phyloP scores from a whole-genome alignment of 1,139 yeast species.

The Komagataea norvegica region DNA sequence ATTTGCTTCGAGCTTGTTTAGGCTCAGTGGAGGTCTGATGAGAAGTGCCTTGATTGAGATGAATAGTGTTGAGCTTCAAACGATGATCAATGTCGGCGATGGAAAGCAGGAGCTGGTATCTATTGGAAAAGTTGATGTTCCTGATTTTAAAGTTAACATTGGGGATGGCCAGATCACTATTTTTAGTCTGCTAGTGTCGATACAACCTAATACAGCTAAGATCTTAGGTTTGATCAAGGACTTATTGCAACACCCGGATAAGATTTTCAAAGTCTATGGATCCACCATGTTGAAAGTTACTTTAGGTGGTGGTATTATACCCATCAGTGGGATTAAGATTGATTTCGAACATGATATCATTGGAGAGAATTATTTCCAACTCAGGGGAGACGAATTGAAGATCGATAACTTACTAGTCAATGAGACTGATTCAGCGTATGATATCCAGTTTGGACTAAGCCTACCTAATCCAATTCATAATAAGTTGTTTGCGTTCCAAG shows the following conservation, averaged over 20 bases:
- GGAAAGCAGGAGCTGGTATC: slow-evolving; percentile 8
- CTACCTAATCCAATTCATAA: slow-evolving; percentile 21
- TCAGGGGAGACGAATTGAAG: slow-evolving; percentile 18
- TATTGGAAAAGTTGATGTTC: slow-evolving; percentile 20
- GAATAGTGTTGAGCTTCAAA: slow-evolving; percentile 14
- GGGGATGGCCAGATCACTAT: slow-evolving; percentile 15
- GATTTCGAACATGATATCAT: slow-evolving; percentile 26
- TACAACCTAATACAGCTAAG: slow-evolving; percentile 30
- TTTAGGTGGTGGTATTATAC: slow-evolving; percentile 30
- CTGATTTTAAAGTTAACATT: slow-evolving; percentile 19
- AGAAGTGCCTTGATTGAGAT: slow-evolving; percentile 25
- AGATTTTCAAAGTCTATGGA: slow-evolving; percentile 30
- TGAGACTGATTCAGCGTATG: slow-evolving; percentile 22
- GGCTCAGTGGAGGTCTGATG: slow-evolving; percentile 29
- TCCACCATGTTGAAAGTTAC: slow-evolving; percentile 28
- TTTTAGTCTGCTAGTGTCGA: slow-evolving; percentile 23
- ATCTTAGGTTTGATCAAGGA: slow-evolving; percentile 30
- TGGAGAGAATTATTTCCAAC: slow-evolving; percentile 23
- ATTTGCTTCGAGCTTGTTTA: slow-evolving; percentile 25
- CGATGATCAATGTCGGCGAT: slow-evolving; percentile 11
- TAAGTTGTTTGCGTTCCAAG: slow-evolving; percentile 18
- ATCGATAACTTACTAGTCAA: slow-evolving; percentile 15
- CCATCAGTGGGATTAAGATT: slow-evolving; percentile 29
- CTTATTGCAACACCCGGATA: slow-evolving; percentile 28
- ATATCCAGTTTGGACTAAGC: slow-evolving; percentile 19